Percentiles rank a stretch among this genome's conserved stretches.
Evolutionary conservation across 306 rosid species (phyloP).

Genomic region (Corylus avellana): DNA sequence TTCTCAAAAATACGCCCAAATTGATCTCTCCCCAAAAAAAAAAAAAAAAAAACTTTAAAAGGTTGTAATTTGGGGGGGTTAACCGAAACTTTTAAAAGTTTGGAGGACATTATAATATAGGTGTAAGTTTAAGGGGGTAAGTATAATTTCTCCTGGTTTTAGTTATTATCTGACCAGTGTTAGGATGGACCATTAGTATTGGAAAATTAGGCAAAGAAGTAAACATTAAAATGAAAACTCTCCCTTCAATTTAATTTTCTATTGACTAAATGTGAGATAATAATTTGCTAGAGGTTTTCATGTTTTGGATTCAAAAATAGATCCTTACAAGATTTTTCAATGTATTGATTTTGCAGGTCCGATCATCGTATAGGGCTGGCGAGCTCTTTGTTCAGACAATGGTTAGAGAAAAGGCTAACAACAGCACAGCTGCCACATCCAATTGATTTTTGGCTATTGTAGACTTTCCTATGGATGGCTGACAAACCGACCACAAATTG

Average conservation of each 20-base stretch:
- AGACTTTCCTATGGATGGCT: neutral
- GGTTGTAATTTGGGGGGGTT: no score
- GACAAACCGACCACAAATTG: neutral
- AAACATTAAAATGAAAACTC: neutral
- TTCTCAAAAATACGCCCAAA: no score
- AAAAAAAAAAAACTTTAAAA: no score
- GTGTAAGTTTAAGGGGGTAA: no score
- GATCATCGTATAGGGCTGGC: constrained; percentile 94
- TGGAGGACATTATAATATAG: no score
- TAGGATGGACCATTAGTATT: neutral
- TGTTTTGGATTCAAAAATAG: neutral
- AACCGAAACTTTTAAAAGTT: no score
- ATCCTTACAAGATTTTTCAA: neutral
- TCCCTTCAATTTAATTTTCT: neutral
- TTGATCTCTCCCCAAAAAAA: no score
- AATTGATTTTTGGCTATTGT: neutral
- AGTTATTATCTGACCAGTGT: neutral
- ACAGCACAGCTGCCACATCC: constrained; percentile 20
- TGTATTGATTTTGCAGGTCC: constrained; percentile 54
- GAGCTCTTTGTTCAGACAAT: constrained; percentile 92
- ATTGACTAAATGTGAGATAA: constrained; percentile 2
- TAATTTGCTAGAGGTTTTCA: constrained; percentile 8
- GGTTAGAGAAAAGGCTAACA: constrained; percentile 58
- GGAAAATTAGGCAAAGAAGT: neutral
- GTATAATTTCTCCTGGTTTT: no score